These are phyloP conservation scores for Zygotorulaspora sp. DNA, from an alignment of 805 yeast genomes.

Conservation along the genomic window DNA sequence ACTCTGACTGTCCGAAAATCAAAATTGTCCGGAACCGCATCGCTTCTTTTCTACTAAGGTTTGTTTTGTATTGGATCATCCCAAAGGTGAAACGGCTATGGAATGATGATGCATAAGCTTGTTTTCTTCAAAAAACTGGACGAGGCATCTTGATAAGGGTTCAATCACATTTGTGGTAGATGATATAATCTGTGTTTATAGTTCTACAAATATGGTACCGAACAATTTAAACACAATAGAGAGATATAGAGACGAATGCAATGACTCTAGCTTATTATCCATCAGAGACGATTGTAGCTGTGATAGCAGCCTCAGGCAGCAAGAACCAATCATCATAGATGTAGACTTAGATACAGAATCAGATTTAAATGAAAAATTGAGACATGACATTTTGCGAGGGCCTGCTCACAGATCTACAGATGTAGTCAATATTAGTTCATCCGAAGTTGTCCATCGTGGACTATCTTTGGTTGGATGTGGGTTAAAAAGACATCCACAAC, in stretches of 20 bases:
- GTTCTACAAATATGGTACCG: too few relatives aligned
- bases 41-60: not conserved
- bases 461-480: conserved; percentile 21
- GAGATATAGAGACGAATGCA: too few relatives aligned
- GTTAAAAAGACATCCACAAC: conserved; percentile 1
- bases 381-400: too few relatives aligned
- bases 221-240: too few relatives aligned
- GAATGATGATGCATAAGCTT: not conserved
- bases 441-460: conserved; percentile 16
- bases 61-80: not conserved
- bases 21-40: not conserved
- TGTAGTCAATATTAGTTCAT: not conserved
- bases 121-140: not conserved
- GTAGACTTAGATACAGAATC: too few relatives aligned
- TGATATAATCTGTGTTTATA: too few relatives aligned
- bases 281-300: too few relatives aligned
- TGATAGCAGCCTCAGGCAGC: too few relatives aligned
- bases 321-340: too few relatives aligned
- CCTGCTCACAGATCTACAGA: not conserved
- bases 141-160: too few relatives aligned
- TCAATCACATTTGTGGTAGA: not conserved
- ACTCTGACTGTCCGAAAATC: not conserved
- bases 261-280: too few relatives aligned
- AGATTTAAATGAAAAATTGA: too few relatives aligned
- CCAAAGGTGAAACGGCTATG: not conserved